These are phyloP conservation scores for Aspergillus steynii DNA, from an alignment of 495 filamentous ascomycete genomes.

Conservation along the genomic window DNA sequence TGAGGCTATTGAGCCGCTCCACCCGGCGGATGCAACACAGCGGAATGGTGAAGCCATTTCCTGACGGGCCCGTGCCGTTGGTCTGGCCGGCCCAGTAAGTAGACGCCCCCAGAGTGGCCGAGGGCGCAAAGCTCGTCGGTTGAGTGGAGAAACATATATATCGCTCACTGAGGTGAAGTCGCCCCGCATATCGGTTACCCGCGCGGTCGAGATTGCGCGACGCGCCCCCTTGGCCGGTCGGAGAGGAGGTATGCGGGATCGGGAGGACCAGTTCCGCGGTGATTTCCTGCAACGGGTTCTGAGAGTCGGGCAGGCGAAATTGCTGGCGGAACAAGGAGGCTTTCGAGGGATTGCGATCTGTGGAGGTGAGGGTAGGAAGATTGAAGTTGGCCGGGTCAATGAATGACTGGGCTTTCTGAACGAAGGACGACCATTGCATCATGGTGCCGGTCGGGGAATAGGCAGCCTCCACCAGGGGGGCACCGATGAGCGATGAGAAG, in stretches of 20 bases:
- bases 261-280: conserved; percentile 90
- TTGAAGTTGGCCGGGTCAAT: conserved; percentile 76
- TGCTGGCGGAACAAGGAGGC: conserved; percentile 91
- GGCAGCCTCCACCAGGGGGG: neutral
- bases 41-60: conserved; percentile 95
- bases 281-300: conserved; percentile 92
- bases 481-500: neutral
- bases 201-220: conserved; percentile 56
- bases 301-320: conserved; percentile 89
- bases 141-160: conserved; percentile 97
- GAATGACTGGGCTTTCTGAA: conserved; percentile 92
- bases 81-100: conserved; percentile 84
- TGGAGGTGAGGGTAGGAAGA: conserved; percentile 62
- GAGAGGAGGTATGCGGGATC: conserved; percentile 44
- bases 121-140: conserved; percentile 79
- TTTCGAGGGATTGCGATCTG: conserved; percentile 83
- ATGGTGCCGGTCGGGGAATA: conserved; percentile 40
- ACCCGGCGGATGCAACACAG: conserved; percentile 88
- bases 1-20: conserved; percentile 87
- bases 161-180: conserved; percentile 88
- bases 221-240: conserved; percentile 58
- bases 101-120: conserved; percentile 71
- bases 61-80: conserved; percentile 86
- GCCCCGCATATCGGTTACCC: conserved; percentile 88
- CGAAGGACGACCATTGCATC: conserved; percentile 81